Evolutionary conservation across 345 rosid species (phyloP).

Genomic region (Corchorus capsularis): DNA sequence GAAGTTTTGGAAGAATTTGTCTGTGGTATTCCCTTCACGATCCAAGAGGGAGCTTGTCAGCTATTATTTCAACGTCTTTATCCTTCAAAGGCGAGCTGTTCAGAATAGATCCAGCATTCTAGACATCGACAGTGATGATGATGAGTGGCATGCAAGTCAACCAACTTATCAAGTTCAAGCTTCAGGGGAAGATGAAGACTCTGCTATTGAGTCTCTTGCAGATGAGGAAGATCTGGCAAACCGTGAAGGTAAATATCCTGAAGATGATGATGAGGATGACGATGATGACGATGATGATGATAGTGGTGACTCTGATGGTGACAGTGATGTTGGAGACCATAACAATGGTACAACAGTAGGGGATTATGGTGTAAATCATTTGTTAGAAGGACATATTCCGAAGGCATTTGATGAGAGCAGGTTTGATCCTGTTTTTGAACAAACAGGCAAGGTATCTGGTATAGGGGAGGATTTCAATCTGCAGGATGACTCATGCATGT

Average conservation of each 20-base stretch:
- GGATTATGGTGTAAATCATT: conserved; percentile 32
- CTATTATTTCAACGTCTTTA: conserved; percentile 60
- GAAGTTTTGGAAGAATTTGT: conserved; percentile 64
- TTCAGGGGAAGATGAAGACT: conserved; percentile 41
- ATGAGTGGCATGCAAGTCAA: conserved; percentile 44
- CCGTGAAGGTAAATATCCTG: conserved; percentile 25
- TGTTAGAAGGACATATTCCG: conserved; percentile 13
- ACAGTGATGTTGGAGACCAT: conserved; percentile 9
- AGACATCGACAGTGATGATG: conserved; percentile 54
- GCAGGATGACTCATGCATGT: conserved; percentile 41
- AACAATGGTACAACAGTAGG: conserved; percentile 25
- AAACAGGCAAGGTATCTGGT: conserved; percentile 7
- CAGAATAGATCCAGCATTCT: conserved; percentile 43
- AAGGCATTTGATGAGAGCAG: conserved; percentile 11
- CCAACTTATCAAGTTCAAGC: neutral
- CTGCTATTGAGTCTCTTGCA: conserved; percentile 42
- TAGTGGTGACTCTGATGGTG: neutral
- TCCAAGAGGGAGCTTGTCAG: conserved; percentile 42
- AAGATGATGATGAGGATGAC: conserved; percentile 22
- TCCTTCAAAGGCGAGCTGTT: conserved; percentile 46
- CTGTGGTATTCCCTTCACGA: conserved; percentile 52
- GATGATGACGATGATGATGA: conserved; percentile 23
- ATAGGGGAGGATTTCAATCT: conserved; percentile 23
- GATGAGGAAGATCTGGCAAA: conserved; percentile 25
- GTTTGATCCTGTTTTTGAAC: conserved; percentile 15